Evolutionary conservation across 768 basidiomycete genomes (phyloP).

Genomic region (Favolaschia claudopus): DNA sequence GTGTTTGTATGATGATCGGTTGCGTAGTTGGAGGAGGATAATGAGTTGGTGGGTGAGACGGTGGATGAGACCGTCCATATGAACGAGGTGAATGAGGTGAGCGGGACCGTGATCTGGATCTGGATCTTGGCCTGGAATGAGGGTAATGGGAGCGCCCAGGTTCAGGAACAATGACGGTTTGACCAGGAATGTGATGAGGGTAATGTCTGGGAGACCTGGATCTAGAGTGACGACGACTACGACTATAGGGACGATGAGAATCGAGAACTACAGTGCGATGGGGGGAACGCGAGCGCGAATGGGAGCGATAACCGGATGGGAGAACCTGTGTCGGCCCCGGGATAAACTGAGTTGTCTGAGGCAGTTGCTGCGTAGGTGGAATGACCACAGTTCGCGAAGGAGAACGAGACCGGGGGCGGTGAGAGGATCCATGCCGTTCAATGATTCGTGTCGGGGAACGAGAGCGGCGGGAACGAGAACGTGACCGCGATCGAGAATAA

Average conservation of each 20-base stretch:
- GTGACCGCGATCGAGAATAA: slow-evolving; percentile 10
- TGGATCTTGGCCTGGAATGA: slow-evolving; percentile 3
- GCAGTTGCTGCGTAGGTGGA: not conserved
- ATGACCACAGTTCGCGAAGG: not conserved
- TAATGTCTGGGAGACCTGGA: slow-evolving; percentile 11
- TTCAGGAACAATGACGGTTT: too few species aligned
- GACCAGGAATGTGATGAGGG: too few species aligned
- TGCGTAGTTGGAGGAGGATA: not conserved
- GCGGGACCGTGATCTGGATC: slow-evolving; percentile 14
- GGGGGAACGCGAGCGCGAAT: slow-evolving; percentile 30
- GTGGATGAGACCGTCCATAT: slow-evolving; percentile 25
- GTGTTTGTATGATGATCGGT: slow-evolving; percentile 5
- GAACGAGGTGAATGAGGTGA: slow-evolving; percentile 11
- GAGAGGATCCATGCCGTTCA: slow-evolving; percentile 5
- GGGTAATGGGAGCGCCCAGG: not conserved
- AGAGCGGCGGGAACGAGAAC: slow-evolving; percentile 12
- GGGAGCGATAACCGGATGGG: slow-evolving; percentile 27
- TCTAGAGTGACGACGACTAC: slow-evolving; percentile 6
- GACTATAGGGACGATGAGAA: not conserved
- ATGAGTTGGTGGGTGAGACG: slow-evolving; percentile 1
- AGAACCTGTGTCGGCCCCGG: not conserved
- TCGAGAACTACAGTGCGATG: not conserved
- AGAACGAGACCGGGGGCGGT: slow-evolving; percentile 27
- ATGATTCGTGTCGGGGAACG: slow-evolving; percentile 7
- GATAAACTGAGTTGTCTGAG: not conserved